Evolutionary conservation across 1,284 basidiomycete genomes (phyloP), one percentile per base, ranked within the genome.

Genomic region (Volvariella volvacea): DNA sequence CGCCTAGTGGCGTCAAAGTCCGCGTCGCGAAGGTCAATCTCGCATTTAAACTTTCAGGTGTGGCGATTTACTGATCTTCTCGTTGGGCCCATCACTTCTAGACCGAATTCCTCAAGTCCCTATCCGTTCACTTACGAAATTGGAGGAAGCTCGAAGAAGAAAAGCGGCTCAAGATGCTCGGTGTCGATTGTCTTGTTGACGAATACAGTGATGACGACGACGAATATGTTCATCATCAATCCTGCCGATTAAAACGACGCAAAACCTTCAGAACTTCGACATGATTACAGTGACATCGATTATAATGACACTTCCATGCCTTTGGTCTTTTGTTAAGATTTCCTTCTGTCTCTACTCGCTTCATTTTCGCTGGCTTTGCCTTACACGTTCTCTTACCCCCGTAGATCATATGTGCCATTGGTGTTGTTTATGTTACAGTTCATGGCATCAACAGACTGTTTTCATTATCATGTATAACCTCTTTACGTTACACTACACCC

Each of bases 81-180:
- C 46, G 6, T 22, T 42, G 14, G 33, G 16, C 25, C 38, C 22
- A 43, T 30, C 42, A 22, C 45, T 6, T 43, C 6, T 49, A 87
- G 84, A 78, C 67, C 51, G 79, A 82, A 28, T 87, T 87, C 54
- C 66, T 81, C 52, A 82, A 74, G 56, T 74, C 75, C 2, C 59
- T 87, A 40, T 65, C 70, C 3, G 50, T 62, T 10, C 68, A 76
- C 46, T 65, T 87, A 37, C 74, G 78, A n/a, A 64, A 68, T 32
- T 58, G 87, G 47, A 79, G 81, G 22, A 78, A 77, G 57, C 54
- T 70, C 14, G 80, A 81, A 53, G 62, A 66, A 39, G 70, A 71
- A 42, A 69, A 72, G 51, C 71, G 72, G 14, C 36, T 57, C 21
- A 55, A 58, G 38, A 46, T 57, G 39, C 55, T 56, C 32, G 55